Percentiles rank a stretch among this genome's conserved stretches.
Evolutionary conservation across 371 early-diverging fungal species (phyloP).

Genomic region (Lichtheimia corymbifera): DNA sequence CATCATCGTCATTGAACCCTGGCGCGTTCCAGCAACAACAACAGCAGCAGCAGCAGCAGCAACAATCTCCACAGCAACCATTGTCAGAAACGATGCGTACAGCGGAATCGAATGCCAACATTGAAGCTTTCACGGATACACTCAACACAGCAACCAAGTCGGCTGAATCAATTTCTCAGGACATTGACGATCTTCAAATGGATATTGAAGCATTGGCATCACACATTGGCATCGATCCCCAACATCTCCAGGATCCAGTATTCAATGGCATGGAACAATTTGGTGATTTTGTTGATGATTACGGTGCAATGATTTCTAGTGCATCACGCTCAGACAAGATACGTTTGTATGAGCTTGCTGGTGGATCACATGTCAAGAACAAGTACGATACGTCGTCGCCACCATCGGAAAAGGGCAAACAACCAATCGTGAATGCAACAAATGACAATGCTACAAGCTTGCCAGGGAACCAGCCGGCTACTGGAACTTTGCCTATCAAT

Average conservation of each 20-base stretch:
- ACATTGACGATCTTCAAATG: constrained; percentile 34
- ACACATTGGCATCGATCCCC: constrained; percentile 35
- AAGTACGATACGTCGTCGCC: constrained; percentile 3
- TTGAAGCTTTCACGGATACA: constrained; percentile 26
- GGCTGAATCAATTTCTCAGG: constrained; percentile 35
- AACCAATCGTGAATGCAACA: too few relatives aligned
- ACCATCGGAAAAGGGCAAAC: constrained; percentile 8
- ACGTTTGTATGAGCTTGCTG: constrained; percentile 18
- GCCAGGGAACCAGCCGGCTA: too few relatives aligned
- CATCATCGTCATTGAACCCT: background rate
- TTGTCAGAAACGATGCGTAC: background rate
- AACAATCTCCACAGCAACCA: background rate
- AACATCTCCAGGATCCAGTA: constrained; percentile 20
- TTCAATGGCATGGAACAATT: background rate
- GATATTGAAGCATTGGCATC: constrained; percentile 38
- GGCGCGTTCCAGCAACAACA: background rate
- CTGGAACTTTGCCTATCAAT: too few relatives aligned
- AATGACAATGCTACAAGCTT: too few relatives aligned
- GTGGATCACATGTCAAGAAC: constrained; percentile 15
- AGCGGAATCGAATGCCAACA: constrained; percentile 3
- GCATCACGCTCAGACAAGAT: constrained; percentile 19
- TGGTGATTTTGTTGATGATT: constrained; percentile 10
- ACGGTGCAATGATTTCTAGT: constrained; percentile 14
- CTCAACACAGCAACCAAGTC: constrained; percentile 28
- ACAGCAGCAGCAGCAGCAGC: constrained; percentile 7